Evolutionary conservation across 2,329 filamentous ascomycete genomes (phyloP).

Genomic region (Cercospora berteroae): DNA sequence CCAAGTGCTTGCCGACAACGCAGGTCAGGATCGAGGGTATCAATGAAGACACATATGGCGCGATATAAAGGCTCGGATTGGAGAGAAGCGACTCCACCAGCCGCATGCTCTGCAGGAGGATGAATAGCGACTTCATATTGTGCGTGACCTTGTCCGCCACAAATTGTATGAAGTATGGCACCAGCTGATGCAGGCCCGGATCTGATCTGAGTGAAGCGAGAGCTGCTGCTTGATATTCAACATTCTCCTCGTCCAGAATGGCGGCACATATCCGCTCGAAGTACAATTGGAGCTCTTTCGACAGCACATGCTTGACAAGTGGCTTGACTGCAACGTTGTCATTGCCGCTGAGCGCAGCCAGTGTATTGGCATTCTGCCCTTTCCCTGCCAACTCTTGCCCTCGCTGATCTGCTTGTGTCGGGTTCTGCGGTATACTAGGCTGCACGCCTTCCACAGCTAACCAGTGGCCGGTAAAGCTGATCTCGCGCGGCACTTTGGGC

Average conservation of each 20-base stretch:
- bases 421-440: slow-evolving; percentile 93
- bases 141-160: slow-evolving; percentile 96
- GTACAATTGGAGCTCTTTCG: slow-evolving; percentile 92
- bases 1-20: slow-evolving; percentile 78
- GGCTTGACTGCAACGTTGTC: slow-evolving; percentile 84
- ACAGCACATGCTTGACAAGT: slow-evolving; percentile 91
- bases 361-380: slow-evolving; percentile 80
- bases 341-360: slow-evolving; percentile 78
- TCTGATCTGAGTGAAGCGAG: slow-evolving; percentile 83
- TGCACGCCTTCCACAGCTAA: slow-evolving; percentile 96
- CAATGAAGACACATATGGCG: slow-evolving; percentile 67
- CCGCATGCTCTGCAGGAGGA: slow-evolving; percentile 88
- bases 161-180: slow-evolving; percentile 95
- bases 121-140: slow-evolving; percentile 83
- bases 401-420: slow-evolving; percentile 70
- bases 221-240: slow-evolving; percentile 81
- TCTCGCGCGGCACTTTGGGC: slow-evolving; percentile 90
- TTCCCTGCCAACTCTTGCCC: slow-evolving; percentile 85
- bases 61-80: slow-evolving; percentile 75
- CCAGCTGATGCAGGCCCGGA: slow-evolving; percentile 88
- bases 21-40: slow-evolving; percentile 89
- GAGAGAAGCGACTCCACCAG: slow-evolving; percentile 79
- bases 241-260: slow-evolving; percentile 81
- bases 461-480: slow-evolving; percentile 95
- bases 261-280: slow-evolving; percentile 93